Percentiles rank a stretch among this genome's conserved stretches.
Conservation (phyloP, 2,329 filamentous ascomycete genomes). For the Chrysoporthe cubensis region DNA sequence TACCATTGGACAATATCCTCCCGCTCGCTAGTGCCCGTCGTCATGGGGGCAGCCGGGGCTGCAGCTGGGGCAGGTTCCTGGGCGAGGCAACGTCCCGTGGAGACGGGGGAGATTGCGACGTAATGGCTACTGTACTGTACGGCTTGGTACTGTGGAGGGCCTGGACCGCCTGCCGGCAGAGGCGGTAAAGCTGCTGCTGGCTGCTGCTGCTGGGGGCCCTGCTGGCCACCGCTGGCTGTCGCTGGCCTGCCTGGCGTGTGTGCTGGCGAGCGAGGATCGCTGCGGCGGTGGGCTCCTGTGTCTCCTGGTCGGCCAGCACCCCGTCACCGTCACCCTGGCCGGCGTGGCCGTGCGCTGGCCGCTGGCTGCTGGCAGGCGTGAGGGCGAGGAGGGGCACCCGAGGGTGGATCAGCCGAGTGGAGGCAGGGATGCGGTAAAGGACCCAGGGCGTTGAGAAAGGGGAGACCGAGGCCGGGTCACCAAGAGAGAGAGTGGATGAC, state of each 20-base stretch:
- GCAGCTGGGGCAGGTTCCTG: not conserved
- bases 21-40: slow-evolving; percentile 10
- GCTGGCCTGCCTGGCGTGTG: not conserved
- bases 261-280: not conserved
- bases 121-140: not conserved
- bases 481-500: slow-evolving; percentile 15
- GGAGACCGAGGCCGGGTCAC: not conserved
- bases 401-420: slow-evolving; percentile 26
- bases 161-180: slow-evolving; percentile 13
- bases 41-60: slow-evolving; percentile 2
- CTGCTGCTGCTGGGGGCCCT: not conserved
- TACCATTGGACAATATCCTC: slow-evolving; percentile 7
- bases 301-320: not conserved
- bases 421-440: slow-evolving; percentile 27
- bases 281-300: not conserved
- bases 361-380: slow-evolving; percentile 2
- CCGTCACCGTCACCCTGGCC: not conserved
- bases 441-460: slow-evolving; percentile 22
- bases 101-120: slow-evolving; percentile 22
- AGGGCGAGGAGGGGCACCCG: slow-evolving; percentile 1
- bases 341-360: slow-evolving; percentile 10
- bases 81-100: slow-evolving; percentile 1
- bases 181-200: slow-evolving; percentile 15
- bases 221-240: too few species aligned
- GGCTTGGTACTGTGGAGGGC: not conserved